Percentiles rank a stretch among this genome's conserved stretches.
Conservation (phyloP, 805 yeast species). For the Blastobotrys attinorum region DNA sequence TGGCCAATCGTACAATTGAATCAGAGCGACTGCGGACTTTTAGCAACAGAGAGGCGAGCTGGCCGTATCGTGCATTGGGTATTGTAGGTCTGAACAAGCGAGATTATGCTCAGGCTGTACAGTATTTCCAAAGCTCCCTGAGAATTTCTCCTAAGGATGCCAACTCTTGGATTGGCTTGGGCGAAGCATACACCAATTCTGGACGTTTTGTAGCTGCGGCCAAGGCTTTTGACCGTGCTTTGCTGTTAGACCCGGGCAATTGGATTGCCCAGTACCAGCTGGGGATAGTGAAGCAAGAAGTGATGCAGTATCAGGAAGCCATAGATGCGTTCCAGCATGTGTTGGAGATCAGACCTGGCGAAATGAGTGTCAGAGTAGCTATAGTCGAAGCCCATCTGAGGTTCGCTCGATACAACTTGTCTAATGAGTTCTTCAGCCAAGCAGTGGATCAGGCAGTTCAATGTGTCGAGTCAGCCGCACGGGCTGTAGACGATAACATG, state of each 20-base stretch:
- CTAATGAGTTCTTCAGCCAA: conserved; percentile 59
- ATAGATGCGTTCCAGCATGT: conserved; percentile 40
- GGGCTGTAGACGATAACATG: conserved; percentile 32
- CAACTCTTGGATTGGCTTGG: conserved; percentile 90
- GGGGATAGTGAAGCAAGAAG: conserved; percentile 54
- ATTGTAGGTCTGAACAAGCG: conserved; percentile 63
- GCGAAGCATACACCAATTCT: conserved; percentile 83
- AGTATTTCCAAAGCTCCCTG: conserved; percentile 80
- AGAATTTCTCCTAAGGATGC: conserved; percentile 58
- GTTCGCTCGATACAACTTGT: conserved; percentile 44
- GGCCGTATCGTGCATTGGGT: conserved; percentile 91
- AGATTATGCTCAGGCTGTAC: conserved; percentile 72
- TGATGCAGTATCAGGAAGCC: conserved; percentile 62
- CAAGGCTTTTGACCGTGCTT: conserved; percentile 68
- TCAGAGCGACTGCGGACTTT: conserved; percentile 43
- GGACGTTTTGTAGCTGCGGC: conserved; percentile 83
- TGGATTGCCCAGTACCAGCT: conserved; percentile 62
- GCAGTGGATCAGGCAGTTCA: conserved; percentile 43
- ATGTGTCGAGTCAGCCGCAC: conserved; percentile 38
- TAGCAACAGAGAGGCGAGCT: conserved; percentile 26
- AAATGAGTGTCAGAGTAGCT: conserved; percentile 43
- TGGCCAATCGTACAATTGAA: conserved; percentile 58
- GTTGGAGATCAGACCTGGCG: conserved; percentile 37
- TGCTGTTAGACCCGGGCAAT: conserved; percentile 42
- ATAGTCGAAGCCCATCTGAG: conserved; percentile 50